Evolutionary conservation across 768 basidiomycete genomes (phyloP).

Genomic region (Baorangia bicolor): DNA sequence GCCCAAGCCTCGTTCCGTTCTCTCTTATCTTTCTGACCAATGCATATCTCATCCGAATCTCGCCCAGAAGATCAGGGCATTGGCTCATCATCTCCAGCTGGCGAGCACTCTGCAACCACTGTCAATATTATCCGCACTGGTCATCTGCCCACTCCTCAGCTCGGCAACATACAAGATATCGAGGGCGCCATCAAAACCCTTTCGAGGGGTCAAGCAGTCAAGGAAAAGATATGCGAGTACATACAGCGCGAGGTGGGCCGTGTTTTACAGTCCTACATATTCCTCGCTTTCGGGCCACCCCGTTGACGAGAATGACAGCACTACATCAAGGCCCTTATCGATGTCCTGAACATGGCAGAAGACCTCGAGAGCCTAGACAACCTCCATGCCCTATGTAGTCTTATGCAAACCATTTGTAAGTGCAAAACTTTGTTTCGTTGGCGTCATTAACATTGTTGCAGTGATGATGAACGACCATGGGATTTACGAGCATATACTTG

Average conservation of each 20-base stretch:
- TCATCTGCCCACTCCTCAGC: constrained; percentile 70
- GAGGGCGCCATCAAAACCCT: constrained; percentile 77
- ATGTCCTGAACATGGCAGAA: constrained; percentile 85
- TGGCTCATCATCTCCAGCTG: constrained; percentile 63
- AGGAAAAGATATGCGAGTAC: constrained; percentile 87
- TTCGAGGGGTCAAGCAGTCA: constrained; percentile 65
- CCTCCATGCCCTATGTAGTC: constrained; percentile 83
- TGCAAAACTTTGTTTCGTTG: constrained; percentile 8
- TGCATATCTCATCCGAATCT: constrained; percentile 12
- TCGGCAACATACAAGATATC: constrained; percentile 77
- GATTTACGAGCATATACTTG: constrained; percentile 92
- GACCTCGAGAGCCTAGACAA: constrained; percentile 90
- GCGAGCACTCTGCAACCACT: constrained; percentile 59
- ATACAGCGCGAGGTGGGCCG: constrained; percentile 77
- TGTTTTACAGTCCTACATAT: not conserved
- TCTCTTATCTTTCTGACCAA: constrained; percentile 16
- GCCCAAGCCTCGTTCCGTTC: constrained; percentile 9
- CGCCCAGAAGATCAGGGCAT: constrained; percentile 45
- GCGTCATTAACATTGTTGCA: constrained; percentile 31
- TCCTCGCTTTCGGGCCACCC: not conserved
- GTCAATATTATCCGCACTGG: constrained; percentile 67
- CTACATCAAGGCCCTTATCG: constrained; percentile 84
- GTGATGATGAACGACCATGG: constrained; percentile 94
- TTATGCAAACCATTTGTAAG: constrained; percentile 94
- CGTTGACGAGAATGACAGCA: constrained; percentile 46